Evolutionary conservation across 805 yeast species (phyloP).

Genomic region (Candida adriatica): DNA sequence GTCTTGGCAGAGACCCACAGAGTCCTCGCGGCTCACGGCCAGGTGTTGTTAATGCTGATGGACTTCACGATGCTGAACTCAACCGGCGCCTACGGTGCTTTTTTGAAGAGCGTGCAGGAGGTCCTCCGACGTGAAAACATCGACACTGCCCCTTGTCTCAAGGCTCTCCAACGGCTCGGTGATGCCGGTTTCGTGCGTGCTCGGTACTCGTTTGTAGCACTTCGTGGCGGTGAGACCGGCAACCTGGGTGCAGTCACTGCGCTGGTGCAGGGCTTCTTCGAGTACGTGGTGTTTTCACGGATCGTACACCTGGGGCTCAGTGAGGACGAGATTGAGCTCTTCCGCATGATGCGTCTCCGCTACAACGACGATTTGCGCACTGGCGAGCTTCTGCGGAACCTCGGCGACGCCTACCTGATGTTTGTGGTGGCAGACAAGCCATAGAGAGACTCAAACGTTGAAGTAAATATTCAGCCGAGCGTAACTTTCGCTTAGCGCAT

Average conservation of each 20-base stretch:
- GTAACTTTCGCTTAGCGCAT: no score
- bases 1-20: slow-evolving; percentile 15
- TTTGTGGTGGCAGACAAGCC: slow-evolving; percentile 15
- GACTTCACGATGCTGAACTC: slow-evolving; percentile 17
- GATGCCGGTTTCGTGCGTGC: slow-evolving; percentile 19
- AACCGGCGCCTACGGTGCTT: slow-evolving; percentile 9
- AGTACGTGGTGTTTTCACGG: slow-evolving; percentile 13
- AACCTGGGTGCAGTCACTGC: slow-evolving; percentile 22
- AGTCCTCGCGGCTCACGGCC: slow-evolving; percentile 15
- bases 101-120: slow-evolving; percentile 10
- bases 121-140: slow-evolving; percentile 12
- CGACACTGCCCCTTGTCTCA: slow-evolving; percentile 23
- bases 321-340: slow-evolving; percentile 12
- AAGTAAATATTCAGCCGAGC: no score
- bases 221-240: slow-evolving; percentile 17
- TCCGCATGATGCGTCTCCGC: slow-evolving; percentile 13
- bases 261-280: slow-evolving; percentile 16
- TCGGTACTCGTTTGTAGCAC: slow-evolving; percentile 16
- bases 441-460: background rate
- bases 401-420: slow-evolving; percentile 23
- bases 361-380: slow-evolving; percentile 16
- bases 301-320: slow-evolving; percentile 12
- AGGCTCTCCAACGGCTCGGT: slow-evolving; percentile 10
- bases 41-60: slow-evolving; percentile 13
- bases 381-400: slow-evolving; percentile 15